A percentile compares a stretch with the other conserved stretches of the same genome.
These are phyloP conservation scores for Schwanniomyces sp. DNA, from an alignment of 805 yeast genomes.

Conservation along the genomic window DNA sequence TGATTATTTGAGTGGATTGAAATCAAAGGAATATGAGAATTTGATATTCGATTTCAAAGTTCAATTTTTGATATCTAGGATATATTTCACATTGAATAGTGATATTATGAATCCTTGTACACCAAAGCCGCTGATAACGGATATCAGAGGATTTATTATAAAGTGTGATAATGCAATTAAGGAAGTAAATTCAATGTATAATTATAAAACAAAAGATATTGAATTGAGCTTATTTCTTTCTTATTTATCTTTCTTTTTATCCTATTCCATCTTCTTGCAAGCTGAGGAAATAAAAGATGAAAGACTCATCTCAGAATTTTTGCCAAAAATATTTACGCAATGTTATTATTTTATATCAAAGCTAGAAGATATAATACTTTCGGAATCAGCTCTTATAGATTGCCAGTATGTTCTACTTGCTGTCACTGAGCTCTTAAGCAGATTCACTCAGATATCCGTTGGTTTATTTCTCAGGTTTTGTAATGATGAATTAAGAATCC, in stretches of 20 bases:
- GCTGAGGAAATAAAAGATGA: constrained; percentile 24
- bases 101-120: constrained; percentile 20
- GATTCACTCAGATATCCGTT: constrained; percentile 31
- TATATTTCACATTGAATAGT: constrained; percentile 17
- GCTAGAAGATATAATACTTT: constrained; percentile 5
- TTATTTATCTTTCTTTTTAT: constrained; percentile 27
- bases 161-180: constrained; percentile 26
- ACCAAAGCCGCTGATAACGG: constrained; percentile 16
- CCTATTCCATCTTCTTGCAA: constrained; percentile 32
- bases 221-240: constrained; percentile 22
- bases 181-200: constrained; percentile 14
- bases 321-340: background rate
- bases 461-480: constrained; percentile 30
- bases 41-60: constrained; percentile 20
- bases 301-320: background rate
- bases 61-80: constrained; percentile 29
- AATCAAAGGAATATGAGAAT: constrained; percentile 12
- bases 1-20: constrained; percentile 14
- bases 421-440: constrained; percentile 27
- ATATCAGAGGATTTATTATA: constrained; percentile 18
- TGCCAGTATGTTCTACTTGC: constrained; percentile 21
- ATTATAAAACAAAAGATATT: constrained; percentile 10
- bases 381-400: background rate
- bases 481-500: constrained; percentile 6
- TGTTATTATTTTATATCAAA: background rate